Evolutionary conservation across 768 basidiomycete species (phyloP), one percentile per base, ranked within the genome.

Genomic region (Russula earlei): DNA sequence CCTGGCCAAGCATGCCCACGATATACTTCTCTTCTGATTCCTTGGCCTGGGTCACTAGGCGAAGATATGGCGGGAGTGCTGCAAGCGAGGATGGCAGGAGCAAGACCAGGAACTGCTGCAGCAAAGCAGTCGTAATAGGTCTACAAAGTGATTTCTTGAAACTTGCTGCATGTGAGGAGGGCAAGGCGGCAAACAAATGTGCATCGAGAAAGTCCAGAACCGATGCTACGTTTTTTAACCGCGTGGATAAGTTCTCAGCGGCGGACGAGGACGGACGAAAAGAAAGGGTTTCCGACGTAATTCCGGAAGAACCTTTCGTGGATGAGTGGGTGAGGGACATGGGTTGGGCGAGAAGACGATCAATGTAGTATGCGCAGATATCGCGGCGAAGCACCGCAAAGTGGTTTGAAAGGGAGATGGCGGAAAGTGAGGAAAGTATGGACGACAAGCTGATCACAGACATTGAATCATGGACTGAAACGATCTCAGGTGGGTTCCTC

Each of bases 361-460:
- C 82, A 52, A 90, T 73, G 65, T 81, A 85, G 62, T 82, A 72
- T 1, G 73, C 62, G 17, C 74, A 71, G 20, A 90, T 63, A 64
- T 89, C 84, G 49, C 88, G 80, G 37, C 85, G 80, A 22, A 91
- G 70, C 44, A 75, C 80, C 5, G 77, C 66, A 42, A 90, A 71
- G 60, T 82, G 79, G 38, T 73, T 70, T 17, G 79, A 71, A 40
- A 90, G 68, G 3, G 83, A 77, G 12, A 73, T 49, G 14, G 76
- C 55, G 15, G 82, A 77, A 12, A 89, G 71, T 14, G 86, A 84
- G 17, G 77, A 72, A 19, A 91, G 66, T 27, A 88, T 70, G 22
- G 76, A 72, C 22, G 76, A 61, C 17, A 91, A 73, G 1, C 76
- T 66, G 42, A 89, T 64, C 7, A 72, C 61, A 4, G 75, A 73